Evolutionary conservation across 2,329 filamentous ascomycete genomes (phyloP).

Genomic region (Alternaria hordeiaustralica): DNA sequence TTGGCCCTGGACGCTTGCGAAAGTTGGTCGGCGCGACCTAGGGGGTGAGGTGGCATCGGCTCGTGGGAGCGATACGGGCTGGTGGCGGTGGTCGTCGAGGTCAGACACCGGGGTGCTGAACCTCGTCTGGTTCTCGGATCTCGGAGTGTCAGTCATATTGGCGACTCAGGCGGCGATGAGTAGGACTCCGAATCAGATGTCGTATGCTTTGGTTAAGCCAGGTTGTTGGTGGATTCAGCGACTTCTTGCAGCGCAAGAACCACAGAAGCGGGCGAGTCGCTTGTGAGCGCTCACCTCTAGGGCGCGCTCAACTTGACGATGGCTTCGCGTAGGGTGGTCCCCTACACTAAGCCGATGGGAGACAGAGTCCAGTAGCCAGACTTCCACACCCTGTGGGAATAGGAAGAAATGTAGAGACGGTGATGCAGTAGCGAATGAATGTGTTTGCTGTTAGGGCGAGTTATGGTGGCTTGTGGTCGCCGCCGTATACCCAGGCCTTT

Average conservation of each 20-base stretch:
- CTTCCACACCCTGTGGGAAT: conserved; percentile 33
- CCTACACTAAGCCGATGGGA: conserved; percentile 53
- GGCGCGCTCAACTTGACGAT: conserved; percentile 59
- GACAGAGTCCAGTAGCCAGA: conserved; percentile 31
- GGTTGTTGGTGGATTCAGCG: conserved; percentile 9
- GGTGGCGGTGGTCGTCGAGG: conserved; percentile 85
- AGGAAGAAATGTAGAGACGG: conserved; percentile 30
- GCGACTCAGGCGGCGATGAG: conserved; percentile 33
- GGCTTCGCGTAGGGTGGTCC: conserved; percentile 55
- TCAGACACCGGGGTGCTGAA: conserved; percentile 79
- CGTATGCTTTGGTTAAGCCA: conserved; percentile 13
- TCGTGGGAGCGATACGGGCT: conserved; percentile 66
- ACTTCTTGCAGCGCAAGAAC: conserved; percentile 42
- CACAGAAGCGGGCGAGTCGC: conserved; percentile 54
- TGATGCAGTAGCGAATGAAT: conserved; percentile 23
- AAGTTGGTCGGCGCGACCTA: conserved; percentile 70
- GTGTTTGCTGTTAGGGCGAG: conserved; percentile 56
- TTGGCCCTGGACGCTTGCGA: conserved; percentile 67
- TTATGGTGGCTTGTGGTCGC: conserved; percentile 95
- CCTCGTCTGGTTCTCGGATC: conserved; percentile 73
- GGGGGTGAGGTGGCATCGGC: conserved; percentile 60
- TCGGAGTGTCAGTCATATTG: conserved; percentile 62
- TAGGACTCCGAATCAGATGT: conserved; percentile 27
- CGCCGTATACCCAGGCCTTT: conserved; percentile 93
- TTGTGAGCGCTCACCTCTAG: conserved; percentile 61